Evolutionary conservation across 306 rosid genomes (phyloP), one percentile per base, ranked within the genome.

Genomic region (Cyclanthera cordifolia): DNA sequence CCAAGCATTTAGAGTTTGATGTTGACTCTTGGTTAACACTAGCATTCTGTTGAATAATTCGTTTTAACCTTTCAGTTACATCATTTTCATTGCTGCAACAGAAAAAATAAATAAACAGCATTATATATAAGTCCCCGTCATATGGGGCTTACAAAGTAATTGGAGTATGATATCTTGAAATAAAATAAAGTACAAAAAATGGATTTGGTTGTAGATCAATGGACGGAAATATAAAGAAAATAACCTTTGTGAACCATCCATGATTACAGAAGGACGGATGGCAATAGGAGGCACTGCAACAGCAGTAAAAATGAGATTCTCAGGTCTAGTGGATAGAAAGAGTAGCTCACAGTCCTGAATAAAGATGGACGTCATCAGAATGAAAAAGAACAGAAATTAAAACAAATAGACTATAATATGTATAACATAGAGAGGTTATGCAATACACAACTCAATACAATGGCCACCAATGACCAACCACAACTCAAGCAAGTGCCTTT

Each of bases 1-100:
- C 98, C 96, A 76, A 79, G 76, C 37, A 69, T 73, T 79, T 87
- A 71, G 78, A 74, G 53, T 66, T 78, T 61, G 91, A 79, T 65
- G 82, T 86, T 53, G 66, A 56, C 56, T 84, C 85, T 66, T 77
- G 86, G 71, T 75, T 78, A 41, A 89, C 69, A 49, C 1, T 57
- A 67, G 93, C 88, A 79, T 87, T 93, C 53, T 80, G 58, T 77
- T 83, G 85, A 76, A 87, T 80, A 68, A 93, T 89, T 46, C 20
- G 69, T 85, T 73, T 87, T 54, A 93, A 81, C 85, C 87, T 84
- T 87, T 80, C 93, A 7, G 98, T 93, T 65, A 90, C 77, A 75
- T 93, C 98, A 80, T 93, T 89, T 85, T 93, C 98, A 79, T 93
- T 87, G 84, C 98, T 89, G 84, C 72, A 78, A 69, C 28, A 86